Evolutionary conservation across 2,329 filamentous ascomycete species (phyloP).

Genomic region (Colletotrichum noveboracense): DNA sequence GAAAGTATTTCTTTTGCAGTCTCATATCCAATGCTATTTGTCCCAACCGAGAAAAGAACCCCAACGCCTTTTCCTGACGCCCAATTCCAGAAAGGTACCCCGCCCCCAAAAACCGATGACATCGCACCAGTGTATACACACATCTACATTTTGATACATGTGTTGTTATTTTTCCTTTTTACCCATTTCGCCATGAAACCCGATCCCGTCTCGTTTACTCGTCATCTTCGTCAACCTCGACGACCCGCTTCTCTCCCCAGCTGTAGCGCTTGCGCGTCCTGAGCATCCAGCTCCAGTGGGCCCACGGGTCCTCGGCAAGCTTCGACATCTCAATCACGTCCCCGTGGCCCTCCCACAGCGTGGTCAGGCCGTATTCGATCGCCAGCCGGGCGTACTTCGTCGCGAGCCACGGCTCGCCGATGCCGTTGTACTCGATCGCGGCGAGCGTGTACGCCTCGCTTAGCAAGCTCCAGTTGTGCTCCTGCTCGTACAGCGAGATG

Average conservation of each 20-base stretch:
- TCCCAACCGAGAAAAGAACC: not conserved
- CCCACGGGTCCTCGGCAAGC: slow-evolving; percentile 38
- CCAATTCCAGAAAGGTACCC: not conserved
- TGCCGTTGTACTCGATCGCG: slow-evolving; percentile 43
- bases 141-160: not conserved
- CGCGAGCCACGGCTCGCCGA: slow-evolving; percentile 43
- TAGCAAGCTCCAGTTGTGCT: slow-evolving; percentile 38
- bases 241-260: slow-evolving; percentile 25
- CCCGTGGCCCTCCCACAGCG: slow-evolving; percentile 22
- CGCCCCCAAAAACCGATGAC: not conserved
- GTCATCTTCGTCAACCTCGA: not conserved
- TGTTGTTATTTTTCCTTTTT: not conserved
- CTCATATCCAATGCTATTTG: not conserved
- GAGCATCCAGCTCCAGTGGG: slow-evolving; percentile 45
- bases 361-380: slow-evolving; percentile 37
- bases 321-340: slow-evolving; percentile 39
- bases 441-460: slow-evolving; percentile 41
- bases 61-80: not conserved
- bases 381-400: slow-evolving; percentile 42
- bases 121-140: not conserved
- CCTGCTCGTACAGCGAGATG: slow-evolving; percentile 43
- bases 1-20: not conserved
- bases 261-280: slow-evolving; percentile 35
- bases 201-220: not conserved
- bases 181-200: not conserved